Conservation (phyloP, 192 early-diverging fungal species). For the Linderina pennispora region DNA sequence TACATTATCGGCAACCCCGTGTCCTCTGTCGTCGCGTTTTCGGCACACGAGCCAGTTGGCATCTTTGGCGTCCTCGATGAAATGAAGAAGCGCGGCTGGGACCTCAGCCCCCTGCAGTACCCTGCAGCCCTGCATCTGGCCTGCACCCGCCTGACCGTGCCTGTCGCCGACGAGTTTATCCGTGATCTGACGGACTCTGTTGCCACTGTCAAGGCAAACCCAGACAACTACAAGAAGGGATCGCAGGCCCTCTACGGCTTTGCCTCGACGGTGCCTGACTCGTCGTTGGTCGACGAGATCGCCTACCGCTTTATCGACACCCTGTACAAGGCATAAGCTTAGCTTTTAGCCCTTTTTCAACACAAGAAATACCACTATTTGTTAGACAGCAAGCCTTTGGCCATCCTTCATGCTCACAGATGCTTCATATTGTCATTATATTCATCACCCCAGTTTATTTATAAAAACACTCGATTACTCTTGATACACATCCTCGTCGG, state of each 20-base stretch:
- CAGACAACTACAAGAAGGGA: slow-evolving; percentile 59
- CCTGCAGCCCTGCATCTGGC: slow-evolving; percentile 88
- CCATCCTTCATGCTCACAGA: too few species aligned
- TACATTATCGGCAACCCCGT: slow-evolving; percentile 80
- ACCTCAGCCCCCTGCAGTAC: slow-evolving; percentile 81
- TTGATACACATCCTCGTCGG: not conserved
- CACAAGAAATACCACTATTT: too few species aligned
- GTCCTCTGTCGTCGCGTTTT: slow-evolving; percentile 80
- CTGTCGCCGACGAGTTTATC: slow-evolving; percentile 64
- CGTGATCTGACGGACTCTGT: slow-evolving; percentile 74
- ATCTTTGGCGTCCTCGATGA: slow-evolving; percentile 82
- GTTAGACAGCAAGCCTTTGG: too few species aligned
- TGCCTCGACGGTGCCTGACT: slow-evolving; percentile 81
- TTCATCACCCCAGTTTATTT: too few species aligned
- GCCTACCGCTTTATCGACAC: slow-evolving; percentile 82
- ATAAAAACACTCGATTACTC: not conserved
- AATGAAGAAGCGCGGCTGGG: slow-evolving; percentile 77
- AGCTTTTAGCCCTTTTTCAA: too few species aligned
- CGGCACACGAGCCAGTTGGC: slow-evolving; percentile 60
- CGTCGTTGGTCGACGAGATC: slow-evolving; percentile 81
- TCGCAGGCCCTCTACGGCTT: slow-evolving; percentile 91
- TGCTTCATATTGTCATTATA: too few species aligned
- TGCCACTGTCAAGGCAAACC: slow-evolving; percentile 58
- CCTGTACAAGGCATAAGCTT: slow-evolving; percentile 57
- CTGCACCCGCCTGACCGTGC: slow-evolving; percentile 75